phyloP scores from a whole-genome alignment of 129 eudicot genomes.

The sunflower (Helianthus annuus) region DNA sequence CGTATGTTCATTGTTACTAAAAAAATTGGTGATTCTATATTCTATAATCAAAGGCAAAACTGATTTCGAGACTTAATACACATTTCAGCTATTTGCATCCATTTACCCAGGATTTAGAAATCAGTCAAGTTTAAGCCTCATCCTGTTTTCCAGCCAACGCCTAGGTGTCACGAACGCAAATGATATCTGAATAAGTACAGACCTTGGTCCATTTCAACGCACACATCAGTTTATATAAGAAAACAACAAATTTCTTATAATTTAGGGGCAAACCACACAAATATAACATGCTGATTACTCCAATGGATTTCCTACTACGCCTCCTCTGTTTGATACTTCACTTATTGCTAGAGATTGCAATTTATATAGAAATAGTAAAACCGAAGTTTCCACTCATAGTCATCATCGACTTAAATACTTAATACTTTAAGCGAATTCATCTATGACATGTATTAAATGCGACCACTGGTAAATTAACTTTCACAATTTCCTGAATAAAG shows the following conservation, averaged over 20 bases:
- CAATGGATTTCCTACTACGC: slow-evolving; percentile 7
- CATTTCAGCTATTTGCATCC: slow-evolving; percentile 1
- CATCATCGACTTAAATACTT: background rate
- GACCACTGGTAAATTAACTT: background rate
- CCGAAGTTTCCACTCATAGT: background rate
- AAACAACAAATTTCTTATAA: background rate
- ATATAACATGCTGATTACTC: background rate
- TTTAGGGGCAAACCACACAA: background rate
- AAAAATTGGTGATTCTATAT: background rate
- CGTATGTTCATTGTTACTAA: slow-evolving; percentile 8
- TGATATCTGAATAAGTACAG: background rate
- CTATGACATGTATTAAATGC: background rate
- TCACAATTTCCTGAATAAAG: background rate
- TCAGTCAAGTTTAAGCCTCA: slow-evolving; percentile 3
- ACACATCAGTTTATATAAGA: background rate
- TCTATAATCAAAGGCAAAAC: background rate
- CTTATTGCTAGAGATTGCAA: background rate
- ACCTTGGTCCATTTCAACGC: background rate
- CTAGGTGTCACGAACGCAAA: background rate
- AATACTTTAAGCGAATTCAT: slow-evolving; percentile 4
- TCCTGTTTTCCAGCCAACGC: background rate
- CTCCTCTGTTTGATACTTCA: background rate
- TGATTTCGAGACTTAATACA: background rate
- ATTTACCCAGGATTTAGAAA: slow-evolving; percentile 4
- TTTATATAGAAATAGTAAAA: background rate